Base-by-base conservation (phyloP, 2,329 filamentous ascomycete genomes). In the Helminthosporium solani region DNA sequence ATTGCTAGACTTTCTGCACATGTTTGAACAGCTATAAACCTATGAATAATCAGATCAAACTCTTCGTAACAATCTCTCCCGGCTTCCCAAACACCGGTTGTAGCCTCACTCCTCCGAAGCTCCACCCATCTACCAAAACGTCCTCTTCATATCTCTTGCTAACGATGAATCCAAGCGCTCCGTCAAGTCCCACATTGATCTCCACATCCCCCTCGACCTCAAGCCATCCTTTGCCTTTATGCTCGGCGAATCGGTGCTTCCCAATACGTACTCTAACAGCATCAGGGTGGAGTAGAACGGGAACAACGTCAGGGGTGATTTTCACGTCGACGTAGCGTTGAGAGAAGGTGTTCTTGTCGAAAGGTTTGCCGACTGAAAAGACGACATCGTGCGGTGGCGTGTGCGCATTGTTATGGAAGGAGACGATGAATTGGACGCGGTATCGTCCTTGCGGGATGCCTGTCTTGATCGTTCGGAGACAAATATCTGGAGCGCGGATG, bases 381-480 rank as follows among this genome's bases (percentile, higher is more conserved):
- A 72, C 59, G 9, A 72, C 31, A 19, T 71, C 63, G 2, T 49
- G 40, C 0, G 68, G 68, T 0, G 56, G 34, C 0, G 50, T 54
- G 28, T 65, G 27, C 3, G 40, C 38, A 12, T 49, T 47, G 2
- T 56, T 48, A 28, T 67, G 61, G 37, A 67, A 70, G 7, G 60
- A 54, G 14, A 62, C 58, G 40, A 72, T 63, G 49, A 70, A 71
- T 12, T 56, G 53, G 33, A 70, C 67, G 36, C 61, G 63, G 52
- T 72, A 72, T 21, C 53, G 54, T 0, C 69, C 69, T 20, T 63
- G 66, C 0, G 69, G 69, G 3, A 72, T 70, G 2, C 68, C 68
- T 0, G 61, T 68, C 36, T 68, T 66, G 38, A 70, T 56, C 0
- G 60, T 60, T 8, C 68, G 58, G 7, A 72, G 50, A 34, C 68